Base-by-base conservation (phyloP, 1,139 yeast genomes). In the Zygosaccharomyces pseudobailii region DNA sequence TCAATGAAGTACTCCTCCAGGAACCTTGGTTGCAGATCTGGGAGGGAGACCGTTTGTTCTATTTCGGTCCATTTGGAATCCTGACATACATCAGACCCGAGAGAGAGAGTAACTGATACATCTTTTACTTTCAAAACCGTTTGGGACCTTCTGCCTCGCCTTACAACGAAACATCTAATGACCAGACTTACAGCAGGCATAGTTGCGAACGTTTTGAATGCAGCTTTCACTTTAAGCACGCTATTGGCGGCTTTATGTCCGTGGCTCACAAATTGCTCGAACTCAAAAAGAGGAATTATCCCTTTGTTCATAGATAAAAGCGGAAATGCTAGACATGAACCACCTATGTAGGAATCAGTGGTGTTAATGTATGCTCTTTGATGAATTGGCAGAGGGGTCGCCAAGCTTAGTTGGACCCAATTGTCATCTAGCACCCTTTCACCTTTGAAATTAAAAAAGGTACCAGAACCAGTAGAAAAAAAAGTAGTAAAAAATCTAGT, bases 381-480 rank as follows among this genome's bases (percentile, higher is more conserved):
- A 4, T 27, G 22, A 19, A 19, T 17, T 17, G 50, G 50, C 33
- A 47, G 31, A 6, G 50, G 50, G 2, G 50, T 34, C 5, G 48
- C 38, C 36, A 47, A 24, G n/a, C 48, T 25, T 17, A 47, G 22
- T 13, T 47, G 50, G 3, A 69, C 70, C 74, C 75, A 71, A 6
- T 39, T 54, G 1, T 55, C 43, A 10, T 50, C 41, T 43, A 49
- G 68, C 0, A 66, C 57, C 3, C 45, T 48, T 3, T 49, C 43
- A 1, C 74, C 74, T 27, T 52, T 47, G 4, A 58, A 54, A 34
- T 46, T 57, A 47, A 62, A 70, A 8, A 45, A 46, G 3, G 48
- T 32, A 0, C 74, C 75, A 46, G 67, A 65, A 6, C 74, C 75
- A 22, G 53, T 58, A 20, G 61, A 56, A 48, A 71, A 71, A 42